Conservation (phyloP, 1,284 basidiomycete genomes). For the Cutaneotrichosporon sp. region DNA sequence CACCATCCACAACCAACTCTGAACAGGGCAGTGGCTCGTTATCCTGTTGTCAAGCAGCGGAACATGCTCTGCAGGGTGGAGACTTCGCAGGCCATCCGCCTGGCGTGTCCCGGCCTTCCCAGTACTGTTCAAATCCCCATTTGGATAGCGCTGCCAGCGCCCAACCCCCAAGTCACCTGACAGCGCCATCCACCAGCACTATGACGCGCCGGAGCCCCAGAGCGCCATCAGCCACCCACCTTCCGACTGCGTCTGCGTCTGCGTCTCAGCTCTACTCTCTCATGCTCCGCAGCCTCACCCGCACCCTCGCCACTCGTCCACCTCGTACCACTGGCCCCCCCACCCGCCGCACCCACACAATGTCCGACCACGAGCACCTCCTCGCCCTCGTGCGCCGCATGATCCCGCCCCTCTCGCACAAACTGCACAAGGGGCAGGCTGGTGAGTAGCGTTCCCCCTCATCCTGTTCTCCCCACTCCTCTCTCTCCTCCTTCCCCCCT, state of each 20-base stretch:
- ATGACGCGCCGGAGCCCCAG: background rate
- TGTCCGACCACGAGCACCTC: slow-evolving; percentile 42
- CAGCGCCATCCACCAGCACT: too few species aligned
- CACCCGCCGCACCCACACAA: background rate
- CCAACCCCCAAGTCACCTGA: too few species aligned
- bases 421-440: slow-evolving; percentile 94
- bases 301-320: background rate
- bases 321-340: background rate
- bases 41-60: too few species aligned
- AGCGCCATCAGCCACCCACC: background rate
- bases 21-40: too few species aligned
- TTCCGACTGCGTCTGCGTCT: too few species aligned
- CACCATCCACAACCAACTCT: too few species aligned
- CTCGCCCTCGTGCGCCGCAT: slow-evolving; percentile 46
- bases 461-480: background rate
- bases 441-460: slow-evolving; percentile 57
- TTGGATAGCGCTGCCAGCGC: too few species aligned
- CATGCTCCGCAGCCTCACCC: background rate
- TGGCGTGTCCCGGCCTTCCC: too few species aligned
- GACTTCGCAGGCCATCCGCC: too few species aligned
- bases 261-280: background rate
- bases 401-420: slow-evolving; percentile 53
- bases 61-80: too few species aligned
- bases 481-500: background rate
- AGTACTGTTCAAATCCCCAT: too few species aligned